These are phyloP conservation scores for Trametes cinnabarina DNA, from an alignment of 768 basidiomycete genomes.

Conservation along the genomic window DNA sequence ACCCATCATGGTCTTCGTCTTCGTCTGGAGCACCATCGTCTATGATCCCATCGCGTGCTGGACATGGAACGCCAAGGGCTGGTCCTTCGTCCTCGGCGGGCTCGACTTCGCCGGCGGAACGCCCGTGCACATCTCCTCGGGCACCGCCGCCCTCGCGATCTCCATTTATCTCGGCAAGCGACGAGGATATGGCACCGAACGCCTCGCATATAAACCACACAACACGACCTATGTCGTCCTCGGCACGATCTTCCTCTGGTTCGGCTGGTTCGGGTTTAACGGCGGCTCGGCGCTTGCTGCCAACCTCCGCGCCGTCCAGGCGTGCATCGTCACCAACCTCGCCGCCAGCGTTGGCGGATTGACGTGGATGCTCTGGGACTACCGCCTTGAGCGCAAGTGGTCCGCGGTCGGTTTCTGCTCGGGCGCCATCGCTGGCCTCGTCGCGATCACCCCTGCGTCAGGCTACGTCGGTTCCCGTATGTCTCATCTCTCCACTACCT, in stretches of 20 bases:
- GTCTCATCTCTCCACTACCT: slow-evolving; percentile 26
- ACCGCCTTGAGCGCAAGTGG: slow-evolving; percentile 91
- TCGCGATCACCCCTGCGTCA: slow-evolving; percentile 85
- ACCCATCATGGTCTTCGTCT: slow-evolving; percentile 86
- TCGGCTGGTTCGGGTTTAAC: slow-evolving; percentile 95
- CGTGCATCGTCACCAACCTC: slow-evolving; percentile 92
- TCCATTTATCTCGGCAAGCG: slow-evolving; percentile 90
- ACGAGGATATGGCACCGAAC: slow-evolving; percentile 86
- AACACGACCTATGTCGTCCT: slow-evolving; percentile 90
- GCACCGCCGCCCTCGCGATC: slow-evolving; percentile 87
- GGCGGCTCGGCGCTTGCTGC: slow-evolving; percentile 89
- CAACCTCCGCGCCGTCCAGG: slow-evolving; percentile 82
- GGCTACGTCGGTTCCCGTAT: slow-evolving; percentile 76
- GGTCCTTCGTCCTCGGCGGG: slow-evolving; percentile 76
- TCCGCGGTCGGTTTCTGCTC: slow-evolving; percentile 93
- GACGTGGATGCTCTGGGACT: slow-evolving; percentile 96
- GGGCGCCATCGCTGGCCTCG: slow-evolving; percentile 87
- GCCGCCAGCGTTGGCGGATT: slow-evolving; percentile 86
- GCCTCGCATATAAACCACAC: slow-evolving; percentile 90
- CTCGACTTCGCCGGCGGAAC: slow-evolving; percentile 95
- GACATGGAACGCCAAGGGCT: slow-evolving; percentile 86
- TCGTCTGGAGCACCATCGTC: slow-evolving; percentile 80
- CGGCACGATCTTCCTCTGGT: slow-evolving; percentile 94
- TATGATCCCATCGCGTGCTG: slow-evolving; percentile 96
- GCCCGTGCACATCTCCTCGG: slow-evolving; percentile 95